Evolutionary conservation across 345 rosid genomes (phyloP).

Genomic region (Rhizophora apiculata): DNA sequence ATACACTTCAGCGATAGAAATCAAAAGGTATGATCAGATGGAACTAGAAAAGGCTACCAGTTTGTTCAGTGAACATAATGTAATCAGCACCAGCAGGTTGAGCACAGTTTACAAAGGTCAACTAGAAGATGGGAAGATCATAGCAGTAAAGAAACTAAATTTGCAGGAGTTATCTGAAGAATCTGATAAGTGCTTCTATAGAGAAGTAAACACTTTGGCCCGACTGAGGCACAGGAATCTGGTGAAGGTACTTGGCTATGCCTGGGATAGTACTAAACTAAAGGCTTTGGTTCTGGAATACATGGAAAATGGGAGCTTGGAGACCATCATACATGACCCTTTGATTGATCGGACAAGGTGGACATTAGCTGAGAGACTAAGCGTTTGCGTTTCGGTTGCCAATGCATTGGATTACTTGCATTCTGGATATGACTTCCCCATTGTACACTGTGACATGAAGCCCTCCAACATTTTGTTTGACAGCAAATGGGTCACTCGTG

Average conservation of each 20-base stretch:
- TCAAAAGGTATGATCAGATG: slow-evolving; percentile 51
- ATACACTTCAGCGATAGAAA: slow-evolving; percentile 40
- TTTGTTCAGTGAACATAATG: slow-evolving; percentile 47
- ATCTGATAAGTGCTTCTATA: slow-evolving; percentile 67
- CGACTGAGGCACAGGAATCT: slow-evolving; percentile 70
- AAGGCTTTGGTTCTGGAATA: slow-evolving; percentile 73
- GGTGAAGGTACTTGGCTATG: slow-evolving; percentile 72
- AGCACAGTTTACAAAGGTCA: slow-evolving; percentile 81
- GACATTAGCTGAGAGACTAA: slow-evolving; percentile 45
- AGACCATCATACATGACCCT: slow-evolving; percentile 47
- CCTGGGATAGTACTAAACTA: slow-evolving; percentile 80
- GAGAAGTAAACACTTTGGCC: slow-evolving; percentile 69
- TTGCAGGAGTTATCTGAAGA: slow-evolving; percentile 61
- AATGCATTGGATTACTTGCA: slow-evolving; percentile 75
- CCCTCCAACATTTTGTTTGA: slow-evolving; percentile 80
- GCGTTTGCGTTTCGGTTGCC: slow-evolving; percentile 54
- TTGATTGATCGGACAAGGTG: slow-evolving; percentile 34
- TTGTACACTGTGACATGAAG: slow-evolving; percentile 85
- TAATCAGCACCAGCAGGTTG: slow-evolving; percentile 69
- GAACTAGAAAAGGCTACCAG: slow-evolving; percentile 64
- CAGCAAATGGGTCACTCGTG: slow-evolving; percentile 60
- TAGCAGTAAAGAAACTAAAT: slow-evolving; percentile 77
- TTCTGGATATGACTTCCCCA: slow-evolving; percentile 64
- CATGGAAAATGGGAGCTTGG: slow-evolving; percentile 82
- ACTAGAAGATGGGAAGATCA: slow-evolving; percentile 49